Evolutionary conservation across 2,329 filamentous ascomycete species (phyloP), one percentile per base, ranked within the genome.

Genomic region (Talaromyces sp.): DNA sequence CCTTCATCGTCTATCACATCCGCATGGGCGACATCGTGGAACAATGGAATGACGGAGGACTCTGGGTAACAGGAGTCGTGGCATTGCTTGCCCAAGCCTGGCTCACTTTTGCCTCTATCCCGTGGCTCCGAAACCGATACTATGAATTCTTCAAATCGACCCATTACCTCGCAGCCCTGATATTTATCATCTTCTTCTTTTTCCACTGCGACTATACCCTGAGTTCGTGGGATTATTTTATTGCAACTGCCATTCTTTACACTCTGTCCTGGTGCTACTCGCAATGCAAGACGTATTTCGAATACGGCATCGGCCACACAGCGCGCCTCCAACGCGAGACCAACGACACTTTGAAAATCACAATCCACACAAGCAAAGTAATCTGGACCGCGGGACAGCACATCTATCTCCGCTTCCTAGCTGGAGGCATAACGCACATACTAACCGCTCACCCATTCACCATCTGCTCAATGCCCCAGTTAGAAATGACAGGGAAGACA

Each of bases 371-470:
- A 35, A 58, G 85, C 1, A 81, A 83, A 1, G 80, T 88, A 56
- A 75, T 72, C n/a, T 90, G 87, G 88, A 80, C 73, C 37, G 81
- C 87, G 7, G 88, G 87, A 0, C 87, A 90, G 67, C 87, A 90
- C 70, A 80, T 86, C 0, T 88, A 88, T 69, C 75, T 90, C 1
- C 84, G 85, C 3, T 87, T 80, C 70, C 86, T 84, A 69, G 79
- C 79, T 0, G 71, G 88, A 35, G 80, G 81, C 22, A 19, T 54
- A 41, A 3, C 27, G 69, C 70, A 22, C 71, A 86, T 85, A 0
- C 74, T 89, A 2, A 85, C 89, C 69, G 84, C 83, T 27, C 87
- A 90, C 68, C 88, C 87, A 0, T 89, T 89, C 70, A 89, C 86
- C 0, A 86, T 89, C 66, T 78, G 84, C 1, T 86, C 84, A 0